These are phyloP conservation scores for Ashbya aceris DNA, from an alignment of 1,139 yeast species.

Conservation along the genomic window DNA sequence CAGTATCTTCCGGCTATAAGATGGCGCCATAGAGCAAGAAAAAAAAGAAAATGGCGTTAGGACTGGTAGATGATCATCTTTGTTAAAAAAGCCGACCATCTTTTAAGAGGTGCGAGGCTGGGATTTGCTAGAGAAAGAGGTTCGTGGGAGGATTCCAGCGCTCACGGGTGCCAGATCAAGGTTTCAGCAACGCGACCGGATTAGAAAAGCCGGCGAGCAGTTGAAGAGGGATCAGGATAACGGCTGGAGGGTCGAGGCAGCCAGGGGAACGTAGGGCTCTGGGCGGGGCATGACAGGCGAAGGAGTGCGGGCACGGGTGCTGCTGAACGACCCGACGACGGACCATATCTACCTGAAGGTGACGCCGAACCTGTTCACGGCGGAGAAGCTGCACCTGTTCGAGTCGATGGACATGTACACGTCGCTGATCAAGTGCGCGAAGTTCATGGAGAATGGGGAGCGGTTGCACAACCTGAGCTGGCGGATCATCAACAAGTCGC, in stretches of 20 bases:
- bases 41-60: no score
- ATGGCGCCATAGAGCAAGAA: no score
- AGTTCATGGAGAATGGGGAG: constrained; percentile 26
- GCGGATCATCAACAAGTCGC: constrained; percentile 28
- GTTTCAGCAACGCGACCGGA: not conserved
- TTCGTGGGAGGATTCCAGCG: no score
- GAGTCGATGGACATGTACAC: constrained; percentile 26
- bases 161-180: no score
- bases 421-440: constrained; percentile 20
- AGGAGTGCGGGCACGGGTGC: constrained; percentile 6
- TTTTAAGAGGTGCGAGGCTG: no score
- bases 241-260: constrained; percentile 23
- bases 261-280: constrained; percentile 13
- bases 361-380: constrained; percentile 27
- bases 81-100: no score
- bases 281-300: not conserved
- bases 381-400: constrained; percentile 25
- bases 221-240: constrained; percentile 21
- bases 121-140: no score
- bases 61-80: no score
- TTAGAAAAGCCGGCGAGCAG: constrained; percentile 14
- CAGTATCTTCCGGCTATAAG: no score
- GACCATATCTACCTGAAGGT: constrained; percentile 21
- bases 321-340: constrained; percentile 6
- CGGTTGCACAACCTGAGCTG: constrained; percentile 27